A percentile compares a stretch with the other conserved stretches of the same genome.
These are phyloP conservation scores for Trebouxia gelatinosa DNA, from an alignment of 163 green algal species.

Conservation along the genomic window DNA sequence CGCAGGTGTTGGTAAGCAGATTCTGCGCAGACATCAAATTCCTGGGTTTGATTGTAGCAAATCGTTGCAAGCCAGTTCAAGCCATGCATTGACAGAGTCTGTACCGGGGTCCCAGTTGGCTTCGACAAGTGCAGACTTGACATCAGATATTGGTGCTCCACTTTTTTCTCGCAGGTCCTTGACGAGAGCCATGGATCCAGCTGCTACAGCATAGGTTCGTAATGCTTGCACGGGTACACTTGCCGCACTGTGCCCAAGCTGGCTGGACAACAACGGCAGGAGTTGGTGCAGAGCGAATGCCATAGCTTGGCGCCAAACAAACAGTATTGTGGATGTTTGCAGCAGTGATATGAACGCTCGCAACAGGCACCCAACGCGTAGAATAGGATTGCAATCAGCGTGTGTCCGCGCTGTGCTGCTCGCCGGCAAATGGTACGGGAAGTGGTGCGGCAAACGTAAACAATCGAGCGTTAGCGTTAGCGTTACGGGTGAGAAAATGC, in stretches of 20 bases:
- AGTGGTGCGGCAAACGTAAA: no score
- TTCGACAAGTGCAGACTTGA: constrained; percentile 74
- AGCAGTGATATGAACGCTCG: no score
- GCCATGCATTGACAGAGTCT: not conserved
- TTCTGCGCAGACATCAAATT: constrained; percentile 39
- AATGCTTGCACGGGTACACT: no score
- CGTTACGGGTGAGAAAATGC: no score
- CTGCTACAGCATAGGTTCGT: not conserved
- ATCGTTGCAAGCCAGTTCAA: not conserved
- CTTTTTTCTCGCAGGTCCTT: constrained; percentile 75
- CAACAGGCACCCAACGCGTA: no score
- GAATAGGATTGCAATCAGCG: no score
- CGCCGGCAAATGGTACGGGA: no score
- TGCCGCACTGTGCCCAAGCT: not conserved
- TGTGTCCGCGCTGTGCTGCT: no score
- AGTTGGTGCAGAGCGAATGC: not conserved
- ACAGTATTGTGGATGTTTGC: no score
- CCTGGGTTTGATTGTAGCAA: not conserved
- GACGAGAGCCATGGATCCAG: constrained; percentile 38
- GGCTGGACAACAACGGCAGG: not conserved
- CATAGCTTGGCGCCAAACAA: no score
- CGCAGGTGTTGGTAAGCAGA: constrained; percentile 44
- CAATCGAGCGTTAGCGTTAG: no score
- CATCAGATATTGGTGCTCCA: constrained; percentile 77
- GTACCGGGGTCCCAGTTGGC: constrained; percentile 61